phyloP scores from a whole-genome alignment of 2,329 filamentous ascomycete genomes.

The Bimuria novae-zelandiae region DNA sequence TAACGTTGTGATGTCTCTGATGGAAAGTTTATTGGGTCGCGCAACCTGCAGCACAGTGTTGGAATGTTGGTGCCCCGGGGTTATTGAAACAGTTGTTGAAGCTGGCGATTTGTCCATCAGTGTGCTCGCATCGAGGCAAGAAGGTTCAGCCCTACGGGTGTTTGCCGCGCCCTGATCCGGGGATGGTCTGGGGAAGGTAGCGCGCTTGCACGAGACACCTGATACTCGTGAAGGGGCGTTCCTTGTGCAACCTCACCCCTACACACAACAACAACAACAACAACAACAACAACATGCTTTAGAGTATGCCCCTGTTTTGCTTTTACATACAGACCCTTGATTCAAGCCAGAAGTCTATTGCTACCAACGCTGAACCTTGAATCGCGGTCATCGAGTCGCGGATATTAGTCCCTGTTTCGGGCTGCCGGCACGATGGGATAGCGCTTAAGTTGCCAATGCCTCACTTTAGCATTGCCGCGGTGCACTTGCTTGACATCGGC shows the following conservation, averaged over 20 bases:
- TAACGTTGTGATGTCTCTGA: background rate
- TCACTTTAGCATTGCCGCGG: background rate
- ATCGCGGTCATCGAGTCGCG: background rate
- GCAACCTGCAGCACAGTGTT: background rate
- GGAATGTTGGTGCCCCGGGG: too few relatives aligned
- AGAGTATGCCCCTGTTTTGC: too few relatives aligned
- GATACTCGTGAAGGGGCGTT: background rate
- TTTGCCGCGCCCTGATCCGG: conserved; percentile 4
- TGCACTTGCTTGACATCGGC: conserved; percentile 1
- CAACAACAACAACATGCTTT: background rate
- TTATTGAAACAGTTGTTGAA: background rate
- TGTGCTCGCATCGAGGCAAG: background rate
- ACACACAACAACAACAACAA: too few relatives aligned
- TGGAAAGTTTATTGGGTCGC: background rate
- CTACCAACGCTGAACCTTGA: background rate
- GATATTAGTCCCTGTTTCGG: background rate
- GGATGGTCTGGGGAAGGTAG: conserved; percentile 5
- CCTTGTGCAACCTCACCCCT: background rate
- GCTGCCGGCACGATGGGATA: background rate
- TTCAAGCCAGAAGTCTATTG: background rate
- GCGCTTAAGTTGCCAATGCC: background rate
- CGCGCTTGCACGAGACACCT: background rate
- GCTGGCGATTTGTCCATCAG: background rate
- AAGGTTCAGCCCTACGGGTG: conserved; percentile 5
- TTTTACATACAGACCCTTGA: background rate